phyloP scores from a whole-genome alignment of 192 early-diverging fungal species.

The Coemansia interrupta region DNA sequence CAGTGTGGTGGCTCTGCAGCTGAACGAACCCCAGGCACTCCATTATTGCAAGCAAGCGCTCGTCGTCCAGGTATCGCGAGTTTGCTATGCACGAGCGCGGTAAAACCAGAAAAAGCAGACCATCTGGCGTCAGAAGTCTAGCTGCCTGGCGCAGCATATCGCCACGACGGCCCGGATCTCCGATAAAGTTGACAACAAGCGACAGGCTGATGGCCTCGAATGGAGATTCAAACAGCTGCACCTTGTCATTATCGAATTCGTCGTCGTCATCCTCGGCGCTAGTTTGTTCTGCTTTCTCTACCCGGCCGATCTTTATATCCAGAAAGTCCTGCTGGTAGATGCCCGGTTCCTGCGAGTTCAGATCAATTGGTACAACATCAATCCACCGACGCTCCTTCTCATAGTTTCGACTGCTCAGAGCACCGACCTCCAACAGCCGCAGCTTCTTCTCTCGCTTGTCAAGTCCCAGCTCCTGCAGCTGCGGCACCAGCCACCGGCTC shows the following conservation, averaged over 20 bases:
- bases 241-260: background rate
- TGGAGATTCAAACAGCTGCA: conserved; percentile 17
- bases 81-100: conserved; percentile 81
- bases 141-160: conserved; percentile 60
- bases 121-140: conserved; percentile 50
- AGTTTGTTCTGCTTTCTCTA: background rate
- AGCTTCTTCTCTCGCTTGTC: conserved; percentile 22
- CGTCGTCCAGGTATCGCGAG: conserved; percentile 80
- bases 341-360: conserved; percentile 73
- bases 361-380: conserved; percentile 72
- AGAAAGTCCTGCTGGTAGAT: conserved; percentile 84
- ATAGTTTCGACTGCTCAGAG: conserved; percentile 75
- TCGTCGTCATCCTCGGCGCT: conserved; percentile 20
- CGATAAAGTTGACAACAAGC: conserved; percentile 87
- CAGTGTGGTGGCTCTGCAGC: conserved; percentile 61
- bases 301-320: conserved; percentile 36
- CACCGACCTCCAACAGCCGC: conserved; percentile 79
- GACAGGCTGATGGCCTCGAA: conserved; percentile 80
- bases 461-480: conserved; percentile 46
- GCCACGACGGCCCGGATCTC: conserved; percentile 68
- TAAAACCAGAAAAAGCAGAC: conserved; percentile 72
- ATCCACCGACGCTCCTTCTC: conserved; percentile 64
- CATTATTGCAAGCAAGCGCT: conserved; percentile 64
- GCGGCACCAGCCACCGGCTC: conserved; percentile 72
- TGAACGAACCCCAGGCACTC: conserved; percentile 61